Base-by-base conservation (phyloP, 805 yeast species). In the Saturnispora zaruensis region DNA sequence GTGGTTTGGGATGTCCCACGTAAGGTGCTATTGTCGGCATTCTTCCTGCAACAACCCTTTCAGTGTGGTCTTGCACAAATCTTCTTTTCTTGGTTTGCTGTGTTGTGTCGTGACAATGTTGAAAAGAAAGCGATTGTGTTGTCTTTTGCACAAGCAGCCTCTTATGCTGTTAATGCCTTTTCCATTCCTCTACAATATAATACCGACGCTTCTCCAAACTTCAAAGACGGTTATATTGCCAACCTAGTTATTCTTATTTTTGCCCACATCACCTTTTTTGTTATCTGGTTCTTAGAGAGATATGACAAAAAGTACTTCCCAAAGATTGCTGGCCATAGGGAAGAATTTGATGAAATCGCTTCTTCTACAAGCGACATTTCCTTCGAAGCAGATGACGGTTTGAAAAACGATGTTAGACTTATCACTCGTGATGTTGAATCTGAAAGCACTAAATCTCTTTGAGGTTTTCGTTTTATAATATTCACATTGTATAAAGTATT, bases 21-120 rank as follows among this genome's bases (percentile, higher is more conserved):
- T 20, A 40, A 44, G 0, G 41, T 52, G 5, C 32, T 54, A 6
- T 51, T 80, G 77, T 62, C 73, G 8, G 65, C 73, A 13, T 79
- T 75, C 59, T 76, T 71, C 54, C 53, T 77, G 6, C 41, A 42
- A 26, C 24, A 26, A 16, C 50, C 52, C 5, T 54, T 48, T 37
- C 36, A 41, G 23, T 45, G 42, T 48, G 61, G 61, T 13, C 30
- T 58, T 23, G 55, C 61, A 9, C 61, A 58, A 38, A 25, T 49
- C 9, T 55, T 44, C 26, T 58, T 43, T 41, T 33, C 54, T n/a
- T 58, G 60, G 60, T 47, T 53, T 41, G 57, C 60, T 6, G 38
- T 55, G 3, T 45, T 58, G 24, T 57, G 59, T 50, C 46, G 49
- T 9, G 60, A 58, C 43, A 52, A 56, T 42, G 56, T 52, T 30